Evolutionary conservation across 1,139 yeast species (phyloP), one percentile per base, ranked within the genome.

Genomic region (Saccharomyces hybrid): DNA sequence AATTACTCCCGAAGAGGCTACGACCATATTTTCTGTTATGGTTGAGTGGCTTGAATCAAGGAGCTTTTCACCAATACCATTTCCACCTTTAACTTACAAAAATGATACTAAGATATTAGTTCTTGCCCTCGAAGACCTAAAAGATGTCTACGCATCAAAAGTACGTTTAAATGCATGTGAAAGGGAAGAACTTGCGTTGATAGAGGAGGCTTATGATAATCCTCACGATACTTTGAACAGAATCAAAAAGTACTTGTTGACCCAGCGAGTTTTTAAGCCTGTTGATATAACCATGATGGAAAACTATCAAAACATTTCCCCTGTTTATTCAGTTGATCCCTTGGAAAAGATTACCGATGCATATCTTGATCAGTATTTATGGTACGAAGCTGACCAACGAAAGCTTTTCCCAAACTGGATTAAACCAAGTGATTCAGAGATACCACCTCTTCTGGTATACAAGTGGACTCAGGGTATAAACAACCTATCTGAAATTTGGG

Each of bases 391-490:
- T 4, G 97, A 89, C 52, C 85, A 87, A 64, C 74, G 97, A 55
- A 83, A 84, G 19, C 73, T 95, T 44, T 95, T 95, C 71, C 99
- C 99, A 3, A 86, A 86, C 66, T 95, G 99, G 99, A 78, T 93
- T 49, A 93, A 95, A 67, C 99, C 99, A 4, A 84, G 88, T 61
- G 99, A 93, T 65, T 82, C 89, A 31, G 99, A 95, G 67, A 87
- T 93, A 26, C 95, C 98, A 0, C 99, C 97, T 0, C 71, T 91
- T 46, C 74, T 91, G 58, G 96, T 88, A 0, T 91, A 93, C 72
- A 93, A 91, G 67, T 93, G 97, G 97, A 84, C 91, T 63, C 96
- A 88, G 65, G 97, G 97, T n/a, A 78, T 93, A 54, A 93, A 90
- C 67, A 89, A 90, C 62, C 71, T 90, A 52, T 73, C 80, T 7